Conservation (phyloP, 129 eudicot genomes). For the Artemisia tridentata region DNA sequence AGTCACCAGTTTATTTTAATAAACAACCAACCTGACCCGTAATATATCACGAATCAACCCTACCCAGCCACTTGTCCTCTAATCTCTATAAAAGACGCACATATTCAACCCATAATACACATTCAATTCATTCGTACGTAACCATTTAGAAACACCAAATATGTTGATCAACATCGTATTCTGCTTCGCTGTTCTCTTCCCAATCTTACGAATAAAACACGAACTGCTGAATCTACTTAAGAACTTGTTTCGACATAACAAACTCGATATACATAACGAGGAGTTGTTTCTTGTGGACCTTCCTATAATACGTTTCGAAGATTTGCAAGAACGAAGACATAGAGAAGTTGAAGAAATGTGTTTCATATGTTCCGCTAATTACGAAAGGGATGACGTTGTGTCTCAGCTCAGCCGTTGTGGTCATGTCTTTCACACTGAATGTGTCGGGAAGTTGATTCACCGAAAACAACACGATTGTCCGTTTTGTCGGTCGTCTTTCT, state of each 20-base stretch:
- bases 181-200: conserved; percentile 9
- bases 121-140: neutral
- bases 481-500: conserved; percentile 3
- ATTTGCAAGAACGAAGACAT: conserved; percentile 4
- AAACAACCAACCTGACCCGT: too few relatives aligned
- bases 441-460: conserved; percentile 31
- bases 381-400: conserved; percentile 21
- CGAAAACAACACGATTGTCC: conserved; percentile 24
- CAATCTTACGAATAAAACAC: conserved; percentile 15
- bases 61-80: too few relatives aligned
- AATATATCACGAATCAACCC: too few relatives aligned
- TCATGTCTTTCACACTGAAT: conserved; percentile 24
- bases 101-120: neutral
- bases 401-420: conserved; percentile 32
- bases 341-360: conserved; percentile 26
- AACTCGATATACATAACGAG: neutral
- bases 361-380: conserved; percentile 21
- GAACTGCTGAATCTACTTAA: conserved; percentile 18
- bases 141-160: neutral
- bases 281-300: conserved; percentile 19
- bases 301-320: conserved; percentile 21
- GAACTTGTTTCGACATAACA: neutral
- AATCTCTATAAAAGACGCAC: neutral
- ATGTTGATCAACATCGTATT: conserved; percentile 28
- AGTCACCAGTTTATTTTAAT: too few relatives aligned